Evolutionary conservation across 805 yeast species (phyloP).

Genomic region (Candida boleticola): DNA sequence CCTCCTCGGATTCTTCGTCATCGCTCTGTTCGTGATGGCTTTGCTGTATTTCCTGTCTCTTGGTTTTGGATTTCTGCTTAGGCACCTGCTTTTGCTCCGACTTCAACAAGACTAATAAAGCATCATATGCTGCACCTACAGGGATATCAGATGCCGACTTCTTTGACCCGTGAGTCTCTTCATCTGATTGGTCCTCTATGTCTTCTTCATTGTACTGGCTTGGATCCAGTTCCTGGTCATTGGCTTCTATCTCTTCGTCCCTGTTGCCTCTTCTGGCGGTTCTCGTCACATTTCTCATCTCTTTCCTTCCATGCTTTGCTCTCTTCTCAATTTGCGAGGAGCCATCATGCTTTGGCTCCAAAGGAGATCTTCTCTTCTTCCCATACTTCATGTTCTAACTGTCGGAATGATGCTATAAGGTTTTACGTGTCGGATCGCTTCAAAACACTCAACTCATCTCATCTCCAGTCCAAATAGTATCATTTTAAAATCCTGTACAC

Average conservation of each 20-base stretch:
- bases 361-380: constrained; percentile 3
- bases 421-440: no score
- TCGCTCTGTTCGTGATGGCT: constrained; percentile 15
- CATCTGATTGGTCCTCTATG: constrained; percentile 14
- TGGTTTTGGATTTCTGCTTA: constrained; percentile 14
- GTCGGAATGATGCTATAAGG: neutral
- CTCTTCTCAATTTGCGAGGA: constrained; percentile 1
- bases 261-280: constrained; percentile 40
- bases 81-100: constrained; percentile 39
- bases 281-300: constrained; percentile 58
- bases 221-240: constrained; percentile 12
- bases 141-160: constrained; percentile 16
- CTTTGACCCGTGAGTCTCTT: constrained; percentile 14
- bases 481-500: no score
- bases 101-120: constrained; percentile 60
- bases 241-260: constrained; percentile 14
- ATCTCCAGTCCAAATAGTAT: no score
- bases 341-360: neutral
- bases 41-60: constrained; percentile 4
- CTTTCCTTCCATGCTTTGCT: constrained; percentile 55
- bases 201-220: constrained; percentile 12
- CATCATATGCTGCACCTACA: constrained; percentile 57
- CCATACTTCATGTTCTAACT: constrained; percentile 5
- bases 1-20: constrained; percentile 18
- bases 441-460: constrained; percentile 1